These are phyloP conservation scores for Mariannaea sp. DNA, from an alignment of 2,329 filamentous ascomycete species.

Conservation along the genomic window DNA sequence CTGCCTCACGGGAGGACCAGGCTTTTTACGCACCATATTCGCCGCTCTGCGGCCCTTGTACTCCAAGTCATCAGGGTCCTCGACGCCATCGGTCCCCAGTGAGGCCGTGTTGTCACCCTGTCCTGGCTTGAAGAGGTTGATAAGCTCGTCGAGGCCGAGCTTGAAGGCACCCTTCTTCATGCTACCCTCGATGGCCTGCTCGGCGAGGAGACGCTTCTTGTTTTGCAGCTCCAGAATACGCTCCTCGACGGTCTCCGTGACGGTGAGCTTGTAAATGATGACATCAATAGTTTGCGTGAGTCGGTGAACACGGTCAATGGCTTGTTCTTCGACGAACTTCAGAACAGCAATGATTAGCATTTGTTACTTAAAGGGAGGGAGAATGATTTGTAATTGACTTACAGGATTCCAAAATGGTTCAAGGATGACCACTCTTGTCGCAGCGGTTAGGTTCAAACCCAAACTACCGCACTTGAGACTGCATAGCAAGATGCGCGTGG, in stretches of 20 bases:
- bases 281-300: constrained; percentile 96
- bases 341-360: constrained; percentile 17
- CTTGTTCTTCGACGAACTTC: constrained; percentile 97
- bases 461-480: constrained; percentile 92
- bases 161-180: constrained; percentile 77
- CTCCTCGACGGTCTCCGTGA: constrained; percentile 86
- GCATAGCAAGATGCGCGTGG: constrained; percentile 84
- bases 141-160: constrained; percentile 89
- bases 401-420: constrained; percentile 99
- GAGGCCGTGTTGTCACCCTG: constrained; percentile 26
- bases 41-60: constrained; percentile 31
- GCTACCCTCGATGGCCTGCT: constrained; percentile 84
- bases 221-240: constrained; percentile 94
- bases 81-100: constrained; percentile 29
- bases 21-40: constrained; percentile 34
- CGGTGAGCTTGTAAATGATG: constrained; percentile 91
- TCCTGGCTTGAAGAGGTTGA: constrained; percentile 83
- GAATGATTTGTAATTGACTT: constrained; percentile 41
- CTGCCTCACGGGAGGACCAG: constrained; percentile 35
- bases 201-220: constrained; percentile 89
- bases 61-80: constrained; percentile 22
- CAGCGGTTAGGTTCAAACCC: constrained; percentile 92
- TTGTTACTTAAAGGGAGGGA: neutral
- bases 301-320: constrained; percentile 97
- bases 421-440: constrained; percentile 89